Percentiles rank a stretch among this genome's conserved stretches.
These are phyloP conservation scores for Blastocystis sp. DNA, from an alignment of 352 stramenopile species.

Conservation along the genomic window DNA sequence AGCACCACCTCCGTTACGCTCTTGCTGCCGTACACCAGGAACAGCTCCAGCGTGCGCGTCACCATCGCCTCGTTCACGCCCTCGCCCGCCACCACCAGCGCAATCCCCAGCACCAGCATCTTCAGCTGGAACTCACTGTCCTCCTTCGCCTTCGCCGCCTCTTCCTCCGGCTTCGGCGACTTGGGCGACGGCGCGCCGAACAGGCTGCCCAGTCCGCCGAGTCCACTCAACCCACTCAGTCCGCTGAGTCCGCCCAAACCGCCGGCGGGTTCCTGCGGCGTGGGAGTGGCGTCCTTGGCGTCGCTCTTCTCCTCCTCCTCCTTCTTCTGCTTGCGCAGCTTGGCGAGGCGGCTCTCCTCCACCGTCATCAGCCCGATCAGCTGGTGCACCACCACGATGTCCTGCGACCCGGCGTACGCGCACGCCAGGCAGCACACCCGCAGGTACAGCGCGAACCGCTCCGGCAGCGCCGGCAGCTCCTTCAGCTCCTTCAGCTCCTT, in stretches of 20 bases:
- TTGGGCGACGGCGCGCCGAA: neutral
- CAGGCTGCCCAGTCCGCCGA: neutral
- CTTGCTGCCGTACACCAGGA: constrained; percentile 33
- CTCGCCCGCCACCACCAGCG: constrained; percentile 44
- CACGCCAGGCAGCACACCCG: constrained; percentile 17
- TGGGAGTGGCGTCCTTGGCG: neutral
- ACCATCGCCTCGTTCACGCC: constrained; percentile 54
- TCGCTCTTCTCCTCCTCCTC: constrained; percentile 10
- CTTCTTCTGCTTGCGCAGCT: constrained; percentile 24
- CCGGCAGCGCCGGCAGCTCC: neutral
- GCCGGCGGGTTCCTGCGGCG: neutral
- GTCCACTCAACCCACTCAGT: neutral
- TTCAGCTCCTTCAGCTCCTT: neutral
- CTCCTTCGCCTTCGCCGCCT: constrained; percentile 16
- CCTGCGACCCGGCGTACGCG: constrained; percentile 26
- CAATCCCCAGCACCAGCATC: constrained; percentile 60
- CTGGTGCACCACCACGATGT: constrained; percentile 52
- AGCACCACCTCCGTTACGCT: constrained; percentile 52
- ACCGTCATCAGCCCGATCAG: constrained; percentile 15
- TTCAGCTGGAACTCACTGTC: constrained; percentile 57
- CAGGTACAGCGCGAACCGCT: constrained; percentile 6
- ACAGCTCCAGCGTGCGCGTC: constrained; percentile 47
- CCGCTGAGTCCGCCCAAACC: neutral
- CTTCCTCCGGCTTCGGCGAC: neutral
- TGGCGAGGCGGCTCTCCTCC: constrained; percentile 8